These are phyloP conservation scores for Xerocomus nothofagi DNA, from an alignment of 1,284 basidiomycete genomes.

Conservation along the genomic window DNA sequence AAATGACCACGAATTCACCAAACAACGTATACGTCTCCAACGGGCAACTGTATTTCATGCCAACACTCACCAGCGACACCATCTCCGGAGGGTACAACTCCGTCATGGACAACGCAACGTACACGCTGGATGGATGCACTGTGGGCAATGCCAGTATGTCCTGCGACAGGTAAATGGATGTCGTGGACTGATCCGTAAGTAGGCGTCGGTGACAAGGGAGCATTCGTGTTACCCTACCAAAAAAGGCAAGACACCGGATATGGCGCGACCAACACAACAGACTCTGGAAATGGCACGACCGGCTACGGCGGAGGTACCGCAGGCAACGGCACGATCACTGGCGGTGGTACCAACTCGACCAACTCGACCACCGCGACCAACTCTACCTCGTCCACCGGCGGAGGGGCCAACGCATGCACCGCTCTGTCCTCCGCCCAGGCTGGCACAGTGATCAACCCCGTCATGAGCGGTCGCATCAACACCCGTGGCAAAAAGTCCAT, in stretches of 20 bases:
- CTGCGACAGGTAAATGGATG: neutral
- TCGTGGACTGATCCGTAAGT: neutral
- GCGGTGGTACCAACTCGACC: conserved; percentile 22
- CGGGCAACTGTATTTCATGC: conserved; percentile 75
- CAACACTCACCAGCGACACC: conserved; percentile 72
- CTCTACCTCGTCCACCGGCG: conserved; percentile 19
- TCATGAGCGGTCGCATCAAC: conserved; percentile 71
- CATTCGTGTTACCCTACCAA: conserved; percentile 13
- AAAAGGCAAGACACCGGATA: conserved; percentile 30
- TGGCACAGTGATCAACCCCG: conserved; percentile 75
- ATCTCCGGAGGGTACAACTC: conserved; percentile 50
- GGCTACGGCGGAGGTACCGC: neutral
- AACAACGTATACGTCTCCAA: conserved; percentile 72
- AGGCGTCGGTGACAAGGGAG: conserved; percentile 17
- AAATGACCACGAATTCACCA: conserved; percentile 68
- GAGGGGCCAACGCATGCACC: conserved; percentile 36
- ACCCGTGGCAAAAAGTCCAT: conserved; percentile 65
- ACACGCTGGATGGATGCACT: conserved; percentile 71
- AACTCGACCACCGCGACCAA: conserved; percentile 26
- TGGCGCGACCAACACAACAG: conserved; percentile 2
- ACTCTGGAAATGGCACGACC: neutral
- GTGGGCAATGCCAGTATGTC: conserved; percentile 27
- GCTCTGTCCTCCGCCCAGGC: conserved; percentile 61
- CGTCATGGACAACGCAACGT: conserved; percentile 62
- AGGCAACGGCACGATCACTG: conserved; percentile 5